Base-by-base conservation (phyloP, 352 stramenopile species). In the Globisporangium mamillatum region DNA sequence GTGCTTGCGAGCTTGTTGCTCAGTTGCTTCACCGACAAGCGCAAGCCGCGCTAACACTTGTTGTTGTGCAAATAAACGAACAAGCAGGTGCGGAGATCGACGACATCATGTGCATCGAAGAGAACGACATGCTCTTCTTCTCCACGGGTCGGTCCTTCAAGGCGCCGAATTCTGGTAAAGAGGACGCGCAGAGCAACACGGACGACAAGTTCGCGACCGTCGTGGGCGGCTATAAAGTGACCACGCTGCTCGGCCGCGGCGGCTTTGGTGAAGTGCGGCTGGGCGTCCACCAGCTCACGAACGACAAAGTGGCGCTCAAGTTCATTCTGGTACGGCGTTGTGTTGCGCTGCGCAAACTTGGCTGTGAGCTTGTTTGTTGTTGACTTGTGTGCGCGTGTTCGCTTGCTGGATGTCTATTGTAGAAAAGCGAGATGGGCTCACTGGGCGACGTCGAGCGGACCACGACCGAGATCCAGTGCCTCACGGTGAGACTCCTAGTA, bases 111-210 rank as follows among this genome's bases (percentile, higher is more conserved):
- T 92, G 87, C 77, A 95, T 97, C 36, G 89, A 97, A 63, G 89
- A 97, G 69, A 90, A 92, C 68, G 89, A 95, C 75, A 94, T 95
- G 75, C 81, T 95, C 36, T 97, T 97, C 73, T 91, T 97, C 71
- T 95, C 87, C 3, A 89, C 85, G 1, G 86, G 85, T 0, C 80
- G 75, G 22, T 89, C 88, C 16, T 96, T 94, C 64, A 91, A 92
- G 36, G 75, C 88, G 10, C 89, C 89, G 16, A 79, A 75, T 34
- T 84, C 80, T 2, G 76, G 70, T 1, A 75, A 72, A 10, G 80
- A 86, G 58, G 84, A 90, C 50, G 68, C 74, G 2, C 70, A 70
- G 38, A 81, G 64, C 60, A 74, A 58, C 29, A 60, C 67, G 12
- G 81, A 90, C 55, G 69, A 89, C 46, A 84, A 88, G 52, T 69